phyloP scores from a whole-genome alignment of 176 grass and related monocot genomes.

The Elymus sibiricus region DNA sequence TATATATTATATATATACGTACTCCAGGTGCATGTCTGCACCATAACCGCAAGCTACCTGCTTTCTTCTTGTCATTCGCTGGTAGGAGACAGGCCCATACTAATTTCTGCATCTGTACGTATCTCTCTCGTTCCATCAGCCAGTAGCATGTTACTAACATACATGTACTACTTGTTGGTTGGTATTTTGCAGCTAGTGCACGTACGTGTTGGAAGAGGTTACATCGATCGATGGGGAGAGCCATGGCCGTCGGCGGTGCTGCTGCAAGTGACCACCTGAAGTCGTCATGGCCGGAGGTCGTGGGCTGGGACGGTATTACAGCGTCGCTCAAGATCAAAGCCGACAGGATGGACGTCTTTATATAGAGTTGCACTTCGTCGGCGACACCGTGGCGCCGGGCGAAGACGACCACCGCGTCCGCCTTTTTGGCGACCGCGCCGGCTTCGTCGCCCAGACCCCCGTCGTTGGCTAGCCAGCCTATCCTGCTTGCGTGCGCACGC shows the following conservation, averaged over 20 bases:
- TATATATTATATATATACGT: too few relatives aligned
- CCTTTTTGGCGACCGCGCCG: neutral
- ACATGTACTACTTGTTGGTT: neutral
- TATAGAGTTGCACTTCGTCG: neutral
- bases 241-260: neutral
- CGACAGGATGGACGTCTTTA: neutral
- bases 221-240: neutral
- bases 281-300: conserved; percentile 25
- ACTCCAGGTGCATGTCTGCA: too few relatives aligned
- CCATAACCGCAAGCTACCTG: neutral
- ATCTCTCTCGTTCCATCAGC: too few relatives aligned
- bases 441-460: neutral
- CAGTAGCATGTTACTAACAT: too few relatives aligned
- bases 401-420: conserved; percentile 11
- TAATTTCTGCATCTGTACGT: too few relatives aligned
- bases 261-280: neutral
- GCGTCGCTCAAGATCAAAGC: neutral
- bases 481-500: neutral
- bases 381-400: neutral
- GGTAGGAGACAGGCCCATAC: neutral
- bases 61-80: neutral
- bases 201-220: neutral
- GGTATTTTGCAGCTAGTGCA: neutral
- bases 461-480: neutral
- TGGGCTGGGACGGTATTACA: neutral